phyloP scores from a whole-genome alignment of 177 flowering plant species.

The Vitis hybrid region DNA sequence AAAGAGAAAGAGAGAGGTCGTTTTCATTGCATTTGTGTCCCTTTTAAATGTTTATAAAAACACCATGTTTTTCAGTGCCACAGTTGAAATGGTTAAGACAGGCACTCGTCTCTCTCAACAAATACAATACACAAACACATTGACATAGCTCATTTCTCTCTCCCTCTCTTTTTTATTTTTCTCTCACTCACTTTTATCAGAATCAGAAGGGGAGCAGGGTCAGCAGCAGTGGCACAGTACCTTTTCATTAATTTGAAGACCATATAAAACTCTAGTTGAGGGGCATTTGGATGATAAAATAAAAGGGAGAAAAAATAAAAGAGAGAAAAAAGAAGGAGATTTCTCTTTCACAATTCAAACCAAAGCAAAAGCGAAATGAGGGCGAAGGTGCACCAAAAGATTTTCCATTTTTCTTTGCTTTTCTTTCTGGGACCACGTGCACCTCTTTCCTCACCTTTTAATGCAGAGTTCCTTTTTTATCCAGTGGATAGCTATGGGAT shows the following conservation, averaged over 20 bases:
- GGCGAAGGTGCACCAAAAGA: conserved; percentile 9
- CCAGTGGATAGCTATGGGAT: conserved; percentile 9
- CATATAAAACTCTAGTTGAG: conserved; percentile 16
- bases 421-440: conserved; percentile 27
- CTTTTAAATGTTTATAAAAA: conserved; percentile 28
- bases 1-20: conserved; percentile 18
- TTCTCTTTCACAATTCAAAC: conserved; percentile 25
- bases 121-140: conserved; percentile 19
- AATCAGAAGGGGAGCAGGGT: conserved; percentile 14
- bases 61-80: conserved; percentile 76
- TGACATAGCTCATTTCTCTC: neutral
- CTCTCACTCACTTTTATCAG: conserved; percentile 24
- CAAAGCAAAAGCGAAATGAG: conserved; percentile 14
- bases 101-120: conserved; percentile 37
- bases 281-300: neutral
- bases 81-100: conserved; percentile 38
- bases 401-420: conserved; percentile 1
- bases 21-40: conserved; percentile 33
- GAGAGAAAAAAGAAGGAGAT: neutral
- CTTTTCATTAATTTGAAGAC: conserved; percentile 22
- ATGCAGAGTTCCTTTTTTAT: conserved; percentile 13
- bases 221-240: conserved; percentile 14
- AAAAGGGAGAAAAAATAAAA: neutral
- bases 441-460: conserved; percentile 26
- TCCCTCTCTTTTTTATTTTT: conserved; percentile 3